Evolutionary conservation across 2,329 filamentous ascomycete genomes (phyloP).

Genomic region (Alternaria solani): DNA sequence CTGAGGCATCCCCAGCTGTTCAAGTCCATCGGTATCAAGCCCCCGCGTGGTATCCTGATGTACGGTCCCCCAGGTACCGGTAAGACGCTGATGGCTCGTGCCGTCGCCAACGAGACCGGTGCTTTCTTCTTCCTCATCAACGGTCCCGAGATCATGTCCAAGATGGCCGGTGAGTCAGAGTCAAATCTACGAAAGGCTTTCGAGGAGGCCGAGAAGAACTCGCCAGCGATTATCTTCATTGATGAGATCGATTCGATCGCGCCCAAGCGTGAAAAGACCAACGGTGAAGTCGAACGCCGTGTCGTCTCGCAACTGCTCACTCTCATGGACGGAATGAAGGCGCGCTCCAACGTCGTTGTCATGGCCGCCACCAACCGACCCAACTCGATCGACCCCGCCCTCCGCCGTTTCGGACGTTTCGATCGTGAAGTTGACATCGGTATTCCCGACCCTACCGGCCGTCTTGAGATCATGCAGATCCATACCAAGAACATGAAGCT

Average conservation of each 20-base stretch:
- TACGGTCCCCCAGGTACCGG: slow-evolving; percentile 94
- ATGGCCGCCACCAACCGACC: slow-evolving; percentile 99
- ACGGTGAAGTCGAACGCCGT: slow-evolving; percentile 97
- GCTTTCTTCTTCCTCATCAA: slow-evolving; percentile 99
- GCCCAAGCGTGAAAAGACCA: slow-evolving; percentile 99
- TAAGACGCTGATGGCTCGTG: slow-evolving; percentile 99
- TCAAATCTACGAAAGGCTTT: slow-evolving; percentile 99
- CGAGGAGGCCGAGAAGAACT: slow-evolving; percentile 99
- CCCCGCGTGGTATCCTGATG: slow-evolving; percentile 95
- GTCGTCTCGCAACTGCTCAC: slow-evolving; percentile 97
- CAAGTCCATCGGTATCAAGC: slow-evolving; percentile 99
- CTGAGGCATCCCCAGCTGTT: slow-evolving; percentile 97
- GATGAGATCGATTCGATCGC: slow-evolving; percentile 99
- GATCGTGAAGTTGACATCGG: slow-evolving; percentile 99
- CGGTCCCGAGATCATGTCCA: slow-evolving; percentile 99
- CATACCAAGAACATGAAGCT: slow-evolving; percentile 99
- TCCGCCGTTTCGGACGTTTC: slow-evolving; percentile 97
- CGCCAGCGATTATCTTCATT: slow-evolving; percentile 98
- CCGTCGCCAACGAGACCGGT: slow-evolving; percentile 97
- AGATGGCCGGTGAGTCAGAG: slow-evolving; percentile 99
- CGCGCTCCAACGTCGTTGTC: slow-evolving; percentile 96
- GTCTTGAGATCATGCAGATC: slow-evolving; percentile 98
- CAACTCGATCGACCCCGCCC: slow-evolving; percentile 97
- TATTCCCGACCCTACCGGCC: slow-evolving; percentile 95
- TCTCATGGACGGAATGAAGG: slow-evolving; percentile 99